Base-by-base conservation (phyloP, 1,139 yeast genomes). In the Taphrina confusa region DNA sequence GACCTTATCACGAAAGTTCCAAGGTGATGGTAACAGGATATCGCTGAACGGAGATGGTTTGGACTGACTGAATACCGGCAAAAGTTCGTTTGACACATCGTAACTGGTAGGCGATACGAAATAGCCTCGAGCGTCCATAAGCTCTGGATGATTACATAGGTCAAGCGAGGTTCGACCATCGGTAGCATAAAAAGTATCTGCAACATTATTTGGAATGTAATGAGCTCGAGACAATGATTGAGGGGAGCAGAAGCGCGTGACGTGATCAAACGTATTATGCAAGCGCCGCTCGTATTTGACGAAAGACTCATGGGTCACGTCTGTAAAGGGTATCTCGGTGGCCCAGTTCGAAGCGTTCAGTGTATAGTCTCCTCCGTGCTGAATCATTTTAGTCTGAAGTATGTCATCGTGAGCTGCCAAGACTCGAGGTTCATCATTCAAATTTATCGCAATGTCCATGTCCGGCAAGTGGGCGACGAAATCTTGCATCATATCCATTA, bases 401-500 rank as follows among this genome's bases (percentile, higher is more conserved):
- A 9, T 30, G 33, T 30, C 33, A 9, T 30, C 33, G 33, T 9
- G 20, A 6, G 54, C 65, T 9, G 65, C 40, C 18, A 66, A 30
- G 14, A 66, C 67, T 4, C 68, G 60, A 23, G 68, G 66, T 23
- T 64, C 63, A 25, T 66, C 68, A 30, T 59, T 61, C 37, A 62
- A 33, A 34, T 66, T 66, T 28, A 66, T 57, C 20, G 65, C 66
- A 9, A 66, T 18, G 44, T 66, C 68, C 68, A 66, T 66, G 45
- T 66, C 67, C 1, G 68, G 68, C 42, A 66, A 44, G 34, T 50
- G 56, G 30, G 39, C 34, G 20, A 66, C 62, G 63, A 66, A 64
- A 1, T 54, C 45, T 14, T 27, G 28, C 31, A 64, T 20, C 30
- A 64, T 57, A 6, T 39, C 34, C 36, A 61, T 63, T 54, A 60